Base-by-base conservation (phyloP, 768 basidiomycete genomes). In the Podaxis sp. region DNA sequence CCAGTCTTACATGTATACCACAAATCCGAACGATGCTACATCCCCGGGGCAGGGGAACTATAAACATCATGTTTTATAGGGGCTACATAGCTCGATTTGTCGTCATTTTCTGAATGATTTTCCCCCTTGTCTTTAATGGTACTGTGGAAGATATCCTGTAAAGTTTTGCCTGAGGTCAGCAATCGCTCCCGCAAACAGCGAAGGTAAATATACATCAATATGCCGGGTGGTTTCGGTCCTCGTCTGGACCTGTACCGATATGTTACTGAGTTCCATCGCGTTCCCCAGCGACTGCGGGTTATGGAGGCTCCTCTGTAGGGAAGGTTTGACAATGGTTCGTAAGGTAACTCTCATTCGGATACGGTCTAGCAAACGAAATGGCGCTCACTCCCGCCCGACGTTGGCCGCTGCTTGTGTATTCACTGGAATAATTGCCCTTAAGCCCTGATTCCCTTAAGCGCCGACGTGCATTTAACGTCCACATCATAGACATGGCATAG, bases 401-500 rank as follows among this genome's bases (percentile, higher is more conserved):
- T 14, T 35, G 46, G 7, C 57, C 48, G 23, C 16, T 10, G 18
- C 13, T 50, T 21, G 55, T 55, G 23, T 58, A 18, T 47, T 61
- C 37, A 18, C 53, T 61, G 36, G 65, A 59, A n/a, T 61, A 59
- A 55, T 59, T 62, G 32, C 59, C 57, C 18, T 63, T 61, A 37
- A 46, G 36, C 23, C 62, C 40, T 27, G 54, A 27, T 5, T 51
- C 62, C 42, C 72, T 67, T 42, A 73, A 68, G 1, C 51, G 47
- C 21, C 64, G 66, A 28, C 73, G 70, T 0, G 71, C 70, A 46
- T 75, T 75, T 48, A 75, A 61, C 2, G 73, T 73, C 72, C 73
- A 75, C 73, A 75, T 72, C 74, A 75, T 75, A 1, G 71, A 73
- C 38, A 73, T 65, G 3, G 71, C 74, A 52, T 74, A 75, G 14